These are phyloP conservation scores for Chrysanthemum makinoi DNA, from an alignment of 129 eudicot species.

Conservation along the genomic window DNA sequence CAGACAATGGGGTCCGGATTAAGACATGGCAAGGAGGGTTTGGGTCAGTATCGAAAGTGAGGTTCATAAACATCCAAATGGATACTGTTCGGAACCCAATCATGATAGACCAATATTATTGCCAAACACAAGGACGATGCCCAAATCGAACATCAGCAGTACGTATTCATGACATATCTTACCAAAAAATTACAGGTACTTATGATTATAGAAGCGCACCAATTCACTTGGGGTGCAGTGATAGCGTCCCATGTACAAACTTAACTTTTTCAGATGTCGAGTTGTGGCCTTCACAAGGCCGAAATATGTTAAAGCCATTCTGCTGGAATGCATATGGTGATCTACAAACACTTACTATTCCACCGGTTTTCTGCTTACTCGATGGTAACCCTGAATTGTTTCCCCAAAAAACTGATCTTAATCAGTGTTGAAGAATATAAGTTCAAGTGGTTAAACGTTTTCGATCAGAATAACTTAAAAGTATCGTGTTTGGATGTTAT, in stretches of 20 bases:
- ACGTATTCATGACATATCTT: slow-evolving; percentile 38
- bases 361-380: slow-evolving; percentile 73
- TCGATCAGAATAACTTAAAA: neutral
- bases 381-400: slow-evolving; percentile 53
- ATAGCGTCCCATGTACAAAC: slow-evolving; percentile 69
- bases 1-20: slow-evolving; percentile 92
- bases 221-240: slow-evolving; percentile 80
- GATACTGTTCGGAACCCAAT: slow-evolving; percentile 89
- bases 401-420: slow-evolving; percentile 29
- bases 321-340: slow-evolving; percentile 95
- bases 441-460: neutral
- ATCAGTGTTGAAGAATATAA: slow-evolving; percentile 45
- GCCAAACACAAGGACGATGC: slow-evolving; percentile 52
- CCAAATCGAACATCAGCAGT: slow-evolving; percentile 83
- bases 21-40: slow-evolving; percentile 99
- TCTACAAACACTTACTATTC: slow-evolving; percentile 46
- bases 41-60: slow-evolving; percentile 68
- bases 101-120: slow-evolving; percentile 89
- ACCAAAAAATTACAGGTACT: slow-evolving; percentile 67
- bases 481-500: slow-evolving; percentile 11
- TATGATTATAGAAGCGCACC: slow-evolving; percentile 73
- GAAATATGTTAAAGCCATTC: slow-evolving; percentile 37
- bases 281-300: slow-evolving; percentile 63
- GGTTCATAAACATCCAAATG: slow-evolving; percentile 73
- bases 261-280: slow-evolving; percentile 61